Evolutionary conservation across 1,284 basidiomycete species (phyloP).

Genomic region (Cystobasidium sp.): DNA sequence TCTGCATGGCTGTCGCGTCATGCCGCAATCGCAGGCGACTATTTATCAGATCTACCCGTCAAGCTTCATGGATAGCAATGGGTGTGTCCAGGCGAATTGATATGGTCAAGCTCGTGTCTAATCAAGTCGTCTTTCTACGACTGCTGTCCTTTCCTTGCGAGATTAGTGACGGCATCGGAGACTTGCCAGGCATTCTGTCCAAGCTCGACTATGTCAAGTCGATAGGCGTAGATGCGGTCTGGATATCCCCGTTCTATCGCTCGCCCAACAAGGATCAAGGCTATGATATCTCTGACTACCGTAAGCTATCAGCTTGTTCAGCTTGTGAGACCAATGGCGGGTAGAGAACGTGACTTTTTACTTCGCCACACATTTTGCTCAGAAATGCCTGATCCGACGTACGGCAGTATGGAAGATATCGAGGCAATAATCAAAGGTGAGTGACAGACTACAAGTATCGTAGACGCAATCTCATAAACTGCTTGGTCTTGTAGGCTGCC

Average conservation of each 20-base stretch:
- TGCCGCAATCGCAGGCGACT: slow-evolving; percentile 2
- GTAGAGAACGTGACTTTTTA: not conserved
- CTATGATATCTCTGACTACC: slow-evolving; percentile 54
- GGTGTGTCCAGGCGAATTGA: slow-evolving; percentile 58
- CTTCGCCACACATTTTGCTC: not conserved
- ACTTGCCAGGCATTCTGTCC: slow-evolving; percentile 69
- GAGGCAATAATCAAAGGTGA: slow-evolving; percentile 53
- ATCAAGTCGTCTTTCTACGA: not conserved
- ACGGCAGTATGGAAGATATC: slow-evolving; percentile 36
- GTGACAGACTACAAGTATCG: not conserved
- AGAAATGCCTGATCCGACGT: slow-evolving; percentile 37
- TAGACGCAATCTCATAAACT: not conserved
- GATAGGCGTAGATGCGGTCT: slow-evolving; percentile 72
- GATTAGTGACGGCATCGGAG: slow-evolving; percentile 65
- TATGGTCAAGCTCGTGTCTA: not conserved
- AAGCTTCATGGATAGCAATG: slow-evolving; percentile 74
- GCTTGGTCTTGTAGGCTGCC: slow-evolving; percentile 59
- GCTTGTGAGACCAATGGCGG: not conserved
- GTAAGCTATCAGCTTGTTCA: slow-evolving; percentile 37
- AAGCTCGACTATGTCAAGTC: slow-evolving; percentile 73
- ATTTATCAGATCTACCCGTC: slow-evolving; percentile 68
- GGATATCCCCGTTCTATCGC: slow-evolving; percentile 57
- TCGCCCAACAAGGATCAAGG: slow-evolving; percentile 45
- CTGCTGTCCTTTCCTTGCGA: not conserved
- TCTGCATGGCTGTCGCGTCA: not conserved